Evolutionary conservation across 192 early-diverging fungal species (phyloP).

Genomic region (Kickxella alabastrina): DNA sequence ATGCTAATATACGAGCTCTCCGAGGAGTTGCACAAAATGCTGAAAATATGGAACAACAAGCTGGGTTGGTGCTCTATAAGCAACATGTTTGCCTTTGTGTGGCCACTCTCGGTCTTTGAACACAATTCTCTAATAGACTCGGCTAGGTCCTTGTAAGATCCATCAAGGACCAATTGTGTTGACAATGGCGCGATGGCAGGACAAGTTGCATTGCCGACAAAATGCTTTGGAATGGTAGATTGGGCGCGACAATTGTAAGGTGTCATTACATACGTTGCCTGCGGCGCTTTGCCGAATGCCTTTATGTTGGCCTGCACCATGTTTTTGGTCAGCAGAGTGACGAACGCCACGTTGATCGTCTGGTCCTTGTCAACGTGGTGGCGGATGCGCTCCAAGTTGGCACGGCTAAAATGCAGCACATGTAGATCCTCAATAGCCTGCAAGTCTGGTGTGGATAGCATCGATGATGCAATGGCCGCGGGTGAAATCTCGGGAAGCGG

Average conservation of each 20-base stretch:
- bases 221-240: constrained; percentile 18
- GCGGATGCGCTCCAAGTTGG: constrained; percentile 25
- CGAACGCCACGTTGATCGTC: constrained; percentile 13
- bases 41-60: constrained; percentile 17
- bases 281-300: constrained; percentile 11
- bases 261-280: constrained; percentile 16
- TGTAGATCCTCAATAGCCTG: constrained; percentile 29
- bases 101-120: constrained; percentile 14
- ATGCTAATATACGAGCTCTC: constrained; percentile 27
- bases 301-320: constrained; percentile 23
- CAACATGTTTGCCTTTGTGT: constrained; percentile 27
- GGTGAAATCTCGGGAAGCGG: constrained; percentile 7
- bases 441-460: constrained; percentile 30
- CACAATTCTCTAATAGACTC: constrained; percentile 17
- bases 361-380: constrained; percentile 19
- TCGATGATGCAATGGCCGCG: constrained; percentile 8
- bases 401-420: constrained; percentile 25
- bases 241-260: constrained; percentile 32
- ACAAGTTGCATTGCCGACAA: constrained; percentile 31
- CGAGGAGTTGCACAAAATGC: constrained; percentile 25
- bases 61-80: constrained; percentile 28
- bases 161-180: background rate
- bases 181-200: constrained; percentile 18
- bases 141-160: constrained; percentile 28
- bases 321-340: constrained; percentile 19